Evolutionary conservation across 75 land plant genomes (phyloP), one percentile per base, ranked within the genome.

Genomic region (Selaginella tamariscina): DNA sequence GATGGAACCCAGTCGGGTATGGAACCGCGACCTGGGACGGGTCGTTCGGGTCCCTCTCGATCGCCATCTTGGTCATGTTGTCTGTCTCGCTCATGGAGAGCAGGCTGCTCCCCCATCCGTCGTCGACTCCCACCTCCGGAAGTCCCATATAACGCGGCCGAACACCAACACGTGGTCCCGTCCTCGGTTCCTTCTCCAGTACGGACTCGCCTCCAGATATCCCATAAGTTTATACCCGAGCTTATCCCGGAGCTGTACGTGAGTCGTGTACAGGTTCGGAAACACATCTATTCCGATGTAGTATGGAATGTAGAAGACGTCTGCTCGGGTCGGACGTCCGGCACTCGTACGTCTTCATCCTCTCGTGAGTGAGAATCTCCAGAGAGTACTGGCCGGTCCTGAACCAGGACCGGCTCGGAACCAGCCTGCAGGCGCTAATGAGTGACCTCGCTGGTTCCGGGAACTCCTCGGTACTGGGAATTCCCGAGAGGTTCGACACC

Each of bases 301-400:
- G 55, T 65, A 76, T 22, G 74, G 78, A 18, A 76, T 30, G 68
- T 71, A 76, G 54, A 76, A 71, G 15, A 24, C 33, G 0, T 54
- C 11, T 56, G 0, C 1, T 56, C 0, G 31, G 55, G 24, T 71
- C 26, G 0, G 0, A 21, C 21, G 74, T 71, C 15, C 32, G 70
- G 65, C 74, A 76, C 1, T 33, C 56, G 74, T 76, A 56, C 22
- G n/a, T 2, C 24, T 30, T 55, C 32, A 76, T 33, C 21, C 73
- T 56, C 64, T 65, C 64, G 32, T 67, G 69, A 30, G 71, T 54
- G 0, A 76, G 71, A 23, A 71, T 68, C 28, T 76, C 74, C 27
- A 32, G 5, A 0, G 74, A 13, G 55, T 59, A 76, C 23, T 76
- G 74, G 67, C 70, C 49, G 56, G 77, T 70, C 2, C 24, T 39